These are phyloP conservation scores for Naganishia sp. DNA, from an alignment of 1,284 basidiomycete species.

Conservation along the genomic window DNA sequence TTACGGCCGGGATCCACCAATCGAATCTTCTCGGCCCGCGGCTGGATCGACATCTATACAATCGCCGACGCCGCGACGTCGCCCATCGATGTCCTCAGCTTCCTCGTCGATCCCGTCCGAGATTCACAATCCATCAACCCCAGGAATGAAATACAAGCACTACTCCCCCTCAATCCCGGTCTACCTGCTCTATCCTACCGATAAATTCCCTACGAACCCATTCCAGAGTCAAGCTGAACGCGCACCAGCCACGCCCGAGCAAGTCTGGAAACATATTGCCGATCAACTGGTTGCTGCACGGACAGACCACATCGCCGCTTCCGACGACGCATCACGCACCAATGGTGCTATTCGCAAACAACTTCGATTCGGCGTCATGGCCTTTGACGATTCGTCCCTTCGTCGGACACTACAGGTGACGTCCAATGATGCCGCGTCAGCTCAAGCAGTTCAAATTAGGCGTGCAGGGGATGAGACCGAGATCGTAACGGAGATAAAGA, in stretches of 20 bases:
- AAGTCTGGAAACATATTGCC: not conserved
- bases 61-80: constrained; percentile 34
- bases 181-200: constrained; percentile 65
- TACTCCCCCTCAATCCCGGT: constrained; percentile 89
- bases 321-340: constrained; percentile 2
- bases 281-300: constrained; percentile 7
- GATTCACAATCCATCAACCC: constrained; percentile 72
- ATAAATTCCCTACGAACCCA: constrained; percentile 49
- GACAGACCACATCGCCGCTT: constrained; percentile 50
- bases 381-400: constrained; percentile 64
- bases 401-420: constrained; percentile 9
- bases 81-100: not conserved
- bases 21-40: constrained; percentile 65
- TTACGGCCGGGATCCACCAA: constrained; percentile 55
- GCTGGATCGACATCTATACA: constrained; percentile 68
- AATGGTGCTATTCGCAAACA: not conserved
- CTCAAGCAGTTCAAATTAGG: no score
- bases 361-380: constrained; percentile 67
- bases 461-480: not conserved
- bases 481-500: not conserved
- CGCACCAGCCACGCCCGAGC: constrained; percentile 36
- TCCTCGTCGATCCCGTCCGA: not conserved
- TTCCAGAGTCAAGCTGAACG: constrained; percentile 46
- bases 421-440: no score
- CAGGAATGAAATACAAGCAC: constrained; percentile 99